These are phyloP conservation scores for Bidens hawaiensis DNA, from an alignment of 140 eudicot species.

Conservation along the genomic window DNA sequence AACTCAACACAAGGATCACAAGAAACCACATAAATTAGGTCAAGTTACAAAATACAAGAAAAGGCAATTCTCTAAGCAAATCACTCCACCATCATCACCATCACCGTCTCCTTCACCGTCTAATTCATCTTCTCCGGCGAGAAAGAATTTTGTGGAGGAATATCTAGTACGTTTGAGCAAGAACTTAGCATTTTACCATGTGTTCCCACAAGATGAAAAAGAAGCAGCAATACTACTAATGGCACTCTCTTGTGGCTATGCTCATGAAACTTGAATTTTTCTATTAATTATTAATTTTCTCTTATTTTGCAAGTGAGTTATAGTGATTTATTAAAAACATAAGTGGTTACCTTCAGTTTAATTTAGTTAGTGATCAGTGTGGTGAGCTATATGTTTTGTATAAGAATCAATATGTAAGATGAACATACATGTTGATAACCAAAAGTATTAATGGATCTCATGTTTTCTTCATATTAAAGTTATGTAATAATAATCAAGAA, in stretches of 20 bases:
- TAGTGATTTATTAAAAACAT: constrained; percentile 11
- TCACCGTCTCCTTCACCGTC: background rate
- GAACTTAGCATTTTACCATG: constrained; percentile 24
- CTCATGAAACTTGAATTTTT: constrained; percentile 31
- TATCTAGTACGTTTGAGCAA: constrained; percentile 33
- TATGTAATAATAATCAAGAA: constrained; percentile 16
- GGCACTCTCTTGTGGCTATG: constrained; percentile 55
- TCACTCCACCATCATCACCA: constrained; percentile 1
- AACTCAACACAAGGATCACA: constrained; percentile 27
- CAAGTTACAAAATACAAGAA: constrained; percentile 24
- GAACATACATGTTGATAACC: constrained; percentile 29
- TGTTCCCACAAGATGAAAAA: constrained; percentile 46
- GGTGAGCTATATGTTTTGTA: constrained; percentile 18
- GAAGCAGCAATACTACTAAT: constrained; percentile 63
- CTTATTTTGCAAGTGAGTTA: constrained; percentile 18
- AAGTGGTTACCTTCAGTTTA: constrained; percentile 13
- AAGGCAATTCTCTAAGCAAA: constrained; percentile 19
- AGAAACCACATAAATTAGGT: constrained; percentile 12
- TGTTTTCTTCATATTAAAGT: constrained; percentile 13
- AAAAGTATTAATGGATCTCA: constrained; percentile 19
- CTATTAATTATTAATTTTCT: background rate
- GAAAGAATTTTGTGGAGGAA: constrained; percentile 41
- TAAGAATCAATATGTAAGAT: constrained; percentile 19
- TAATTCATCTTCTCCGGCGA: constrained; percentile 4
- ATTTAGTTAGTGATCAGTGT: constrained; percentile 16